phyloP scores from a whole-genome alignment of 768 basidiomycete species.

The Melanogaster broomeanus region DNA sequence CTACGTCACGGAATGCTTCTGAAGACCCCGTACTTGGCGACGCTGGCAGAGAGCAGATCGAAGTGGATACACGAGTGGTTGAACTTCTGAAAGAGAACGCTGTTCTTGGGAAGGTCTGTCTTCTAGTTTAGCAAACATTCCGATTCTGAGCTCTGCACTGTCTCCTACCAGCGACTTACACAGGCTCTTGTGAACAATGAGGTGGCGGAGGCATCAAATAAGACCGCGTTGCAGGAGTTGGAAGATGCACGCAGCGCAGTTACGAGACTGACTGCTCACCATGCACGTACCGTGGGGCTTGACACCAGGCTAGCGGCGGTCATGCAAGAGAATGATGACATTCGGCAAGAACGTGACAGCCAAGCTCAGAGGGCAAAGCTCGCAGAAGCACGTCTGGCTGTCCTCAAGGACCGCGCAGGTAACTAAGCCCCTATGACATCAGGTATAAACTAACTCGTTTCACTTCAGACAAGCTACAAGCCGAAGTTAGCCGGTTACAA shows the following conservation, averaged over 20 bases:
- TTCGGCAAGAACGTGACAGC: conserved; percentile 78
- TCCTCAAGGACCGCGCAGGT: conserved; percentile 72
- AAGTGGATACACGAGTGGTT: conserved; percentile 36
- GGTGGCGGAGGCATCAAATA: conserved; percentile 76
- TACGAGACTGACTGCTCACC: conserved; percentile 65
- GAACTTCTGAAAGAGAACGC: conserved; percentile 57
- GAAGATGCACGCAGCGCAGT: conserved; percentile 71
- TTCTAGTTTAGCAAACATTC: background rate
- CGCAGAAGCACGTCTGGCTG: conserved; percentile 66
- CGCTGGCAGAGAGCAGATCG: conserved; percentile 13
- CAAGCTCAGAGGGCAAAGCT: conserved; percentile 66
- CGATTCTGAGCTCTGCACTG: conserved; percentile 5
- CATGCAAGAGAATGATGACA: conserved; percentile 80
- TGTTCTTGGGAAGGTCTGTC: conserved; percentile 46
- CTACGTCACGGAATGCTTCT: conserved; percentile 14
- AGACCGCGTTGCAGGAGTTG: conserved; percentile 70
- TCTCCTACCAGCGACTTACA: conserved; percentile 60
- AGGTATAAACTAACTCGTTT: background rate
- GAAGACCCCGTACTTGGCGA: conserved; percentile 10
- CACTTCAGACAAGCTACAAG: conserved; percentile 63
- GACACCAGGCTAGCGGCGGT: conserved; percentile 63
- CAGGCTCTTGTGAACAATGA: conserved; percentile 83
- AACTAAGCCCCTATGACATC: conserved; percentile 8
- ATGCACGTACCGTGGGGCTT: conserved; percentile 70
- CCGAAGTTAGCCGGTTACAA: conserved; percentile 64